Evolutionary conservation across 495 filamentous ascomycete genomes (phyloP).

Genomic region (Aspergillus sclerotiicarbonarius): DNA sequence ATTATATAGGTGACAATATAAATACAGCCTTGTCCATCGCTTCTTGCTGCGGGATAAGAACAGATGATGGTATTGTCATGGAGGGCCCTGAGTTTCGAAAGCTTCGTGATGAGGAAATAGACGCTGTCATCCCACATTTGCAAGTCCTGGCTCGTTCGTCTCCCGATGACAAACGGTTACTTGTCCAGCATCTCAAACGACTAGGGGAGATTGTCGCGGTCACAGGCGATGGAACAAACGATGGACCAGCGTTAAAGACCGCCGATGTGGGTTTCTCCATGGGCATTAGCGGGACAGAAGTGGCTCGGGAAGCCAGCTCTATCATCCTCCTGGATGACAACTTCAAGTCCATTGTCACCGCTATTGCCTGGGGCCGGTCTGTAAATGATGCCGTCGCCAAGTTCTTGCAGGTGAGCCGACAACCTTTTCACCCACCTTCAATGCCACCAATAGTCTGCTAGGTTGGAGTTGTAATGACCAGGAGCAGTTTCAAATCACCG

Average conservation of each 20-base stretch:
- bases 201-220: slow-evolving; percentile 78
- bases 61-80: slow-evolving; percentile 68
- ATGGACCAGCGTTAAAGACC: slow-evolving; percentile 80
- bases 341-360: slow-evolving; percentile 84
- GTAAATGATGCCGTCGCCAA: slow-evolving; percentile 91
- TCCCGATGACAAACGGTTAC: slow-evolving; percentile 82
- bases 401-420: slow-evolving; percentile 54
- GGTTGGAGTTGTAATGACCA: too few relatives aligned
- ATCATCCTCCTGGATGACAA: slow-evolving; percentile 94
- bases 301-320: slow-evolving; percentile 87
- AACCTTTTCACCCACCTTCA: too few relatives aligned
- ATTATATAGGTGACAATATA: slow-evolving; percentile 66
- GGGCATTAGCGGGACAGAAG: slow-evolving; percentile 87
- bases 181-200: slow-evolving; percentile 70
- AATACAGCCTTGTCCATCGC: slow-evolving; percentile 81
- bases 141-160: slow-evolving; percentile 84
- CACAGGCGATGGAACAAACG: slow-evolving; percentile 88
- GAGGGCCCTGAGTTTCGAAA: slow-evolving; percentile 83
- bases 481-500: slow-evolving; percentile 80
- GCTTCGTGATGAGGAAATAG: slow-evolving; percentile 66
- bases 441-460: too few relatives aligned
- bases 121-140: slow-evolving; percentile 67
- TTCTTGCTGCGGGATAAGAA: slow-evolving; percentile 78
- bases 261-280: slow-evolving; percentile 94
- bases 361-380: slow-evolving; percentile 84